Evolutionary conservation across 108 stramenopile species (phyloP), one percentile per base, ranked within the genome.

Genomic region (Licmophora abbreviata): DNA sequence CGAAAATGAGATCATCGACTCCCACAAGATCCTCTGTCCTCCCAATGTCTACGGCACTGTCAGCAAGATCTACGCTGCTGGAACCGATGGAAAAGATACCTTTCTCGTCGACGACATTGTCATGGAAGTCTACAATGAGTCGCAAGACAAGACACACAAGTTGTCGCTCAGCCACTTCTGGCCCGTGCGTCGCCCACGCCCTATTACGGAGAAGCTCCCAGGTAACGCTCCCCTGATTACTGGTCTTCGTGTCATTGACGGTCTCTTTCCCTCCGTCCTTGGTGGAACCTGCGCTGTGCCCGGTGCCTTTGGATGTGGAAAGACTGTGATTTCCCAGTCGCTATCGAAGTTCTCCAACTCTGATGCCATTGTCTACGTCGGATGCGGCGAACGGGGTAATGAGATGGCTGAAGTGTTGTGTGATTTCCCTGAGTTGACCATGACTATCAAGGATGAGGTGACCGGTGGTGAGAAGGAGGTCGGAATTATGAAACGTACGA

Each of bases 341-440:
- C 81, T 99, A 9, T 94, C 95, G 77, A 99, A 99, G 85, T 97
- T 97, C 73, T 92, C 89, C 58, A 99, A 99, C 92, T 86, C 84
- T 35, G 88, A 92, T 61, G 81, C 80, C 51, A 92, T 95, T 55
- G 80, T 97, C 9, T 97, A 97, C 76, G 93, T 97, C 41, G 94
- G 94, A 48, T 91, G 86, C 61, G 93, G 93, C 46, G 90, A 94
- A 59, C 86, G 98, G 64, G 98, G 98, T 29, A 99, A 99, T 67
- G 98, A 99, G 79, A 99, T 99, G 98, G 98, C 98, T 12, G 98
- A 99, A 80, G 99, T 99, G 48, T 75, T 99, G 43, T 88, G 89
- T 62, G 99, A 99, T 73, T 99, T 99, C 88, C 99, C 99, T 43
- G 97, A 99, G 80, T 91, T 99, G 35, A 99, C 95, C 55, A 94